Evolutionary conservation across 345 rosid genomes (phyloP).

Genomic region (Bruguiera parviflora): DNA sequence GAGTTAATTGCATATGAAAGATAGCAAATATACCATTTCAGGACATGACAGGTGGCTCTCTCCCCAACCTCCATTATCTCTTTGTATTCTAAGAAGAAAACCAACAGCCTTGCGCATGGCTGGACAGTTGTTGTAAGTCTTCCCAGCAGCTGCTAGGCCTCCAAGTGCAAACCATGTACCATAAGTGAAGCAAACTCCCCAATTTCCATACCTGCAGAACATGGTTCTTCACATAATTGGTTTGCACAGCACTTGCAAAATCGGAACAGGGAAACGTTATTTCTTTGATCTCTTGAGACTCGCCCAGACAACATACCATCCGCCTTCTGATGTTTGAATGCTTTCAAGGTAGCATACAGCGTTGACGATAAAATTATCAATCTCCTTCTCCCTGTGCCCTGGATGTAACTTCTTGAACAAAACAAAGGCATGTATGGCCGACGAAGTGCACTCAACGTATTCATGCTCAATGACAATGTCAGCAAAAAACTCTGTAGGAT

Average conservation of each 20-base stretch:
- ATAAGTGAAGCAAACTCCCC: conserved; percentile 57
- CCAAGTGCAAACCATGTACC: conserved; percentile 47
- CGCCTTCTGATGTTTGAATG: conserved; percentile 50
- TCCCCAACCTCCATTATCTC: conserved; percentile 52
- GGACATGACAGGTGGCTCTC: conserved; percentile 58
- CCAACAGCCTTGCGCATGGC: conserved; percentile 38
- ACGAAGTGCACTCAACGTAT: conserved; percentile 49
- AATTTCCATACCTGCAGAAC: conserved; percentile 44
- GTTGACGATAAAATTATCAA: conserved; percentile 40
- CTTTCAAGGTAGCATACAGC: conserved; percentile 33
- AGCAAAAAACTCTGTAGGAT: conserved; percentile 43
- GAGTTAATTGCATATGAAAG: too few species aligned
- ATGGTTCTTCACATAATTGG: background rate
- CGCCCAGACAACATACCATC: conserved; percentile 32
- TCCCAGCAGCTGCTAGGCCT: conserved; percentile 50
- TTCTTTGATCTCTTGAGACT: too few species aligned
- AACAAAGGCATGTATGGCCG: conserved; percentile 37
- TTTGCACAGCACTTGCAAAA: background rate
- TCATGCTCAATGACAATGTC: conserved; percentile 30
- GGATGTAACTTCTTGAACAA: conserved; percentile 48
- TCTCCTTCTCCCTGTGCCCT: conserved; percentile 40
- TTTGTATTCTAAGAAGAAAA: conserved; percentile 42
- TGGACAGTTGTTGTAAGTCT: conserved; percentile 31
- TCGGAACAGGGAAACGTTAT: too few species aligned
- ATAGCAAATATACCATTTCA: conserved; percentile 26